phyloP scores from a whole-genome alignment of 805 yeast genomes.

The Saccharomycopsis amapae region DNA sequence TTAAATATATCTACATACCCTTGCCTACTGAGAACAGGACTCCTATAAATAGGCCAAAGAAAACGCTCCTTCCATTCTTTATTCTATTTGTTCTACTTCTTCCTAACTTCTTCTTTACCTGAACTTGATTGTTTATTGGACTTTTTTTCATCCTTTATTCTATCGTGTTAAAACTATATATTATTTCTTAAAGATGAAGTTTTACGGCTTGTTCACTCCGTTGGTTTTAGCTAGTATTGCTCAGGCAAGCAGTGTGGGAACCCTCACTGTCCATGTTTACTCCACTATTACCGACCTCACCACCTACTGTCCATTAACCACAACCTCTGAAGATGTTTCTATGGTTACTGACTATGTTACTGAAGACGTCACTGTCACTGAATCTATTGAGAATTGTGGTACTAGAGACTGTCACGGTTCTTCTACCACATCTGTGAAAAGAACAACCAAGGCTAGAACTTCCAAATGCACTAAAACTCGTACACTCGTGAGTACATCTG shows the following conservation, averaged over 20 bases:
- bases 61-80: too few relatives aligned
- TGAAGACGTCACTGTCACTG: constrained; percentile 3
- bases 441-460: neutral
- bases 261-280: neutral
- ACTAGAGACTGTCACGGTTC: neutral
- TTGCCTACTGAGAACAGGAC: too few relatives aligned
- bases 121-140: too few relatives aligned
- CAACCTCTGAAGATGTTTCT: neutral
- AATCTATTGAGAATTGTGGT: constrained; percentile 7
- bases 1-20: too few relatives aligned
- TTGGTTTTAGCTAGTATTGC: neutral
- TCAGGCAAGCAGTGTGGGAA: neutral
- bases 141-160: too few relatives aligned
- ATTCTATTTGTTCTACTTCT: too few relatives aligned
- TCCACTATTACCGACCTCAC: constrained; percentile 1
- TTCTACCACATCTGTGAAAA: neutral
- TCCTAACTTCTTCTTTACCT: too few relatives aligned
- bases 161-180: too few relatives aligned
- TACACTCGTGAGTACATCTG: neutral
- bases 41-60: too few relatives aligned
- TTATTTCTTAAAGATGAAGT: neutral
- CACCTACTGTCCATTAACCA: constrained; percentile 4
- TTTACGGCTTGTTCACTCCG: neutral
- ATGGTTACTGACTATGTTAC: constrained; percentile 1
- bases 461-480: neutral